Base-by-base conservation (phyloP, 2,329 filamentous ascomycete genomes). In the Neobulgaria alba region DNA sequence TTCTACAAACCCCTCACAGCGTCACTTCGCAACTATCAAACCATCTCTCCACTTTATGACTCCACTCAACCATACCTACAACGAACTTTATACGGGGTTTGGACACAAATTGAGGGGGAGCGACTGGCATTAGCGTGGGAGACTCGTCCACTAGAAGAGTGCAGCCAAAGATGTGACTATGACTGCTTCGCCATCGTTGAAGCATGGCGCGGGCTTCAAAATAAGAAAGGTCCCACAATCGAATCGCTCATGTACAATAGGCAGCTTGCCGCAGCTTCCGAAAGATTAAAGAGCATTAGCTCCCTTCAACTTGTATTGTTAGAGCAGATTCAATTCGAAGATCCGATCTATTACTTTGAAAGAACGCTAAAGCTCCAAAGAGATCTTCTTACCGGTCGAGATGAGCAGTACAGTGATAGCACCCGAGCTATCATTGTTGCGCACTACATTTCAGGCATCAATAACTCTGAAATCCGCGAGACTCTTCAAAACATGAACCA, bases 41-140 rank as follows among this genome's bases (percentile, higher is more conserved):
- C 75, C 2, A 63, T 78, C 5, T 55, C 60, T 4, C 49, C 56
- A 12, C 40, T 59, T 12, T 64, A 65, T 20, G 56, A 57, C 36
- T n/a, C 36, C 5, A 42, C 46, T 10, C 5, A 47, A 4, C 46
- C 47, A 15, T 38, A 37, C 16, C 21, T 52, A 3, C 50, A 49
- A 16, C 68, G 72, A 29, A 73, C 74, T 3, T 65, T 81, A 1
- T 59, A 64, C n/a, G 72, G 73, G 0, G 65, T 76, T 2, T 68
- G 63, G 45, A 67, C 62, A 10, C 72, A 79, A 47, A 58, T 68
- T 2, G 76, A 81, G 50, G 76, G 76, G 5, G 76, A 80, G 51
- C 61, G 62, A 15, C 55, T 77, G 16, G 61, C 71, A 1, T 64
- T 71, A 54, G 52, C 63, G 2, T 75, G 66, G 65, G 66, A 70